Conservation (phyloP, 768 basidiomycete genomes). For the Suillus fuscotomentosus region DNA sequence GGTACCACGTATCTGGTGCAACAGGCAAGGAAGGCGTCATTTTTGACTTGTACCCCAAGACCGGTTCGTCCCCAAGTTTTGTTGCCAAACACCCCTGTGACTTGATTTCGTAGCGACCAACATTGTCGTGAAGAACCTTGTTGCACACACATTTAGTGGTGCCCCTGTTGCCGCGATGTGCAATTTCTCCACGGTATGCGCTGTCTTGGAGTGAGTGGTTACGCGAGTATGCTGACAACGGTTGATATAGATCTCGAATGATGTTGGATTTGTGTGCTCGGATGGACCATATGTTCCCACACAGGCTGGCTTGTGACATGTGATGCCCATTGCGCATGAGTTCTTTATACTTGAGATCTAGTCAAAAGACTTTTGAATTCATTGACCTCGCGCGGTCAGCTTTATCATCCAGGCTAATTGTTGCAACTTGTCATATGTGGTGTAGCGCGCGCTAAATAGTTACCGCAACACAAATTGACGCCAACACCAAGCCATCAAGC, state of each 20-base stretch:
- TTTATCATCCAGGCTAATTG: background rate
- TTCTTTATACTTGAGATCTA: background rate
- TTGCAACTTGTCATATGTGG: background rate
- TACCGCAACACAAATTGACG: background rate
- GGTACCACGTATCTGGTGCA: slow-evolving; percentile 47
- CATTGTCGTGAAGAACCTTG: slow-evolving; percentile 47
- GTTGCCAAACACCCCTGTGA: too few relatives aligned
- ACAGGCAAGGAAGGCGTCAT: slow-evolving; percentile 61
- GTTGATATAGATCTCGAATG: slow-evolving; percentile 35
- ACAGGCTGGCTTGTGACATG: slow-evolving; percentile 21
- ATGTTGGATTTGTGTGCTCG: slow-evolving; percentile 52
- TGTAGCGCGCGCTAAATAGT: background rate
- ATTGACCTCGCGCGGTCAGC: background rate
- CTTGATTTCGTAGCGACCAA: slow-evolving; percentile 37
- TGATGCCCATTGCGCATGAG: slow-evolving; percentile 1
- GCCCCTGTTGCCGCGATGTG: slow-evolving; percentile 52
- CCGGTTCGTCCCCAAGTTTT: slow-evolving; percentile 34
- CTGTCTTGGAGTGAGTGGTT: background rate
- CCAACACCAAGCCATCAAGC: background rate
- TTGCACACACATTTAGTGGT: slow-evolving; percentile 44
- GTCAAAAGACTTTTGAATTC: background rate
- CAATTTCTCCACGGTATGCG: slow-evolving; percentile 43
- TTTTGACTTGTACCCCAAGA: slow-evolving; percentile 56
- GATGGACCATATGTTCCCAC: slow-evolving; percentile 46
- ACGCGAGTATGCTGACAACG: background rate